Conservation (phyloP, 2,329 filamentous ascomycete genomes). For the Rutstroemia sp. region DNA sequence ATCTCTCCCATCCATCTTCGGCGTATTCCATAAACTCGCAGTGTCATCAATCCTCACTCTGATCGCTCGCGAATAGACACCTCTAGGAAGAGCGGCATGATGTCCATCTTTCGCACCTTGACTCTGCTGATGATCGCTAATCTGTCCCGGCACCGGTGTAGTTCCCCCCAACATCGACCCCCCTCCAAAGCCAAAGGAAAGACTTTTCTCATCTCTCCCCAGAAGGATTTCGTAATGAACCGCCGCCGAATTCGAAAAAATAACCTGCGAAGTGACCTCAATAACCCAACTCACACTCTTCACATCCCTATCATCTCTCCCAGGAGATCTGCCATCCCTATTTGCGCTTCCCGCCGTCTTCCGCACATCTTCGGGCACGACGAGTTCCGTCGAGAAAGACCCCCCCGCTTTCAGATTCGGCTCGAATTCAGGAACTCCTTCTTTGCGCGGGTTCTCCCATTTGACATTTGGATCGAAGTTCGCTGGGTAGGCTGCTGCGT, state of each 20-base stretch:
- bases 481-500: conserved; percentile 77
- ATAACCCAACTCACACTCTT: conserved; percentile 77
- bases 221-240: conserved; percentile 85
- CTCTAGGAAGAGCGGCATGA: conserved; percentile 58
- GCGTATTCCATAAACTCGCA: conserved; percentile 85
- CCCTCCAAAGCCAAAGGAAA: conserved; percentile 51
- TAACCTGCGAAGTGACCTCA: conserved; percentile 84
- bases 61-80: conserved; percentile 79
- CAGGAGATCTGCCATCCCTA: conserved; percentile 35
- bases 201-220: conserved; percentile 75
- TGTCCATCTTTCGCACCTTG: conserved; percentile 47
- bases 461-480: conserved; percentile 78
- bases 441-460: conserved; percentile 58
- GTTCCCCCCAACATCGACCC: conserved; percentile 35
- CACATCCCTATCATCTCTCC: conserved; percentile 34
- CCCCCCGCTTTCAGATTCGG: conserved; percentile 94
- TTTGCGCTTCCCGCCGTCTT: conserved; percentile 47
- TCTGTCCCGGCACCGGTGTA: conserved; percentile 50
- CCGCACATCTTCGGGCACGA: conserved; percentile 71
- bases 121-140: conserved; percentile 70
- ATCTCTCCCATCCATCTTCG: conserved; percentile 63
- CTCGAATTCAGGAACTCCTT: conserved; percentile 85
- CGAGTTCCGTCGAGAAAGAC: conserved; percentile 71
- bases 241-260: conserved; percentile 83
- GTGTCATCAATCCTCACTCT: conserved; percentile 80